Evolutionary conservation across 164 flowering plant species (phyloP).

Genomic region (Akebia trifoliata): DNA sequence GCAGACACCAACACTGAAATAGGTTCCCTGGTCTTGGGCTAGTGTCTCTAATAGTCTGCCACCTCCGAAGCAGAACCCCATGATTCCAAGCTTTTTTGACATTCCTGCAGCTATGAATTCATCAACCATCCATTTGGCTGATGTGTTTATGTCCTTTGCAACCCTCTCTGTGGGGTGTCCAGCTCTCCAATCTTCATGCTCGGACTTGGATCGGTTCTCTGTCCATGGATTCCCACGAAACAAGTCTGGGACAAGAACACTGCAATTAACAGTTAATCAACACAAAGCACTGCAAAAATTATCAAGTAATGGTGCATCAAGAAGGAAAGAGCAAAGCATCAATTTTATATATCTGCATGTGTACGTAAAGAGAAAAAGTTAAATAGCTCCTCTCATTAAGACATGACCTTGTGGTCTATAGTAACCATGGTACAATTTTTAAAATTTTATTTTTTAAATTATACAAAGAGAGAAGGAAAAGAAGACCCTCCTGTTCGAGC

Average conservation of each 20-base stretch:
- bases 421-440: too few species aligned
- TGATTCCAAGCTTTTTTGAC: slow-evolving; percentile 67
- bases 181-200: slow-evolving; percentile 51
- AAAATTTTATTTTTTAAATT: too few species aligned
- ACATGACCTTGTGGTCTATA: too few species aligned
- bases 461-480: too few species aligned
- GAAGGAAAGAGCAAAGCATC: background rate
- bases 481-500: too few species aligned
- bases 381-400: too few species aligned
- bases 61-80: slow-evolving; percentile 88
- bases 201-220: slow-evolving; percentile 34
- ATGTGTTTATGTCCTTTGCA: slow-evolving; percentile 42
- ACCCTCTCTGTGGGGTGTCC: slow-evolving; percentile 40
- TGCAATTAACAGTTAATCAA: slow-evolving; percentile 26
- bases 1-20: slow-evolving; percentile 59
- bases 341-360: too few species aligned
- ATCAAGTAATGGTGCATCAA: background rate
- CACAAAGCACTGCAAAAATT: background rate
- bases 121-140: slow-evolving; percentile 76
- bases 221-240: slow-evolving; percentile 80
- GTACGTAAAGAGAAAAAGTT: too few species aligned
- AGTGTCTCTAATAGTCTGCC: slow-evolving; percentile 59
- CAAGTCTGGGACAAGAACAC: slow-evolving; percentile 86
- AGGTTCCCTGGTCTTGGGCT: slow-evolving; percentile 44
- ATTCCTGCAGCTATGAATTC: slow-evolving; percentile 69